Conservation (phyloP, 2,329 filamentous ascomycete species). For the Fusarium decemcellulare region DNA sequence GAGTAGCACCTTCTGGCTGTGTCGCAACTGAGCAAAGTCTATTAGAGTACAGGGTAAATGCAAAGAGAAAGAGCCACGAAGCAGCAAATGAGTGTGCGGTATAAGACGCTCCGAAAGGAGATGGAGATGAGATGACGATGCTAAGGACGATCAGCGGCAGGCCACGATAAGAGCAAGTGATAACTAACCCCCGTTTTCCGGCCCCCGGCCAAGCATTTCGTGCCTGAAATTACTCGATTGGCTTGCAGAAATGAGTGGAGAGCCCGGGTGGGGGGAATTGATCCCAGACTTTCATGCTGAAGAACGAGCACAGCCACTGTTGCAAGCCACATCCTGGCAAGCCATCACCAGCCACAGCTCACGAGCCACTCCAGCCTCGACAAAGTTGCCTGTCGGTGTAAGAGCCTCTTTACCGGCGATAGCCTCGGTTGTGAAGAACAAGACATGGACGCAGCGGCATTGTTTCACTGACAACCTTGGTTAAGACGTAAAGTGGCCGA, state of each 20-base stretch:
- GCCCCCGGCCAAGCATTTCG: constrained; percentile 3
- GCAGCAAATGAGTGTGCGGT: constrained; percentile 25
- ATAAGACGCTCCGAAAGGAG: constrained; percentile 15
- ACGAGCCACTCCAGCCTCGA: neutral
- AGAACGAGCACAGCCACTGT: constrained; percentile 9
- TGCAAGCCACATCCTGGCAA: constrained; percentile 15
- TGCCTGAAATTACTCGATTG: constrained; percentile 14
- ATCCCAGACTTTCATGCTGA: neutral
- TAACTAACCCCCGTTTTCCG: constrained; percentile 19
- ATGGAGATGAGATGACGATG: constrained; percentile 23
- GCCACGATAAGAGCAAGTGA: constrained; percentile 31
- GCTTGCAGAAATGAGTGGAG: constrained; percentile 35
- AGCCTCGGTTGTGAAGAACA: constrained; percentile 1
- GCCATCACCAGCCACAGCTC: neutral
- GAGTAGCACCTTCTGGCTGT: constrained; percentile 18
- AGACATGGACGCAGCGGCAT: neutral
- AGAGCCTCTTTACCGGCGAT: constrained; percentile 6
- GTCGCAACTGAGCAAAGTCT: neutral
- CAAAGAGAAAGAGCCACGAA: neutral
- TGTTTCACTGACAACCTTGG: constrained; percentile 2
- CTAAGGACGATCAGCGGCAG: constrained; percentile 8
- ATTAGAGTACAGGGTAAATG: neutral
- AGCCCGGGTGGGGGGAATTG: neutral
- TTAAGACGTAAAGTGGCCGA: neutral
- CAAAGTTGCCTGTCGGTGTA: neutral